phyloP scores from a whole-genome alignment of 768 basidiomycete genomes.

The Agaricus subrufescens region DNA sequence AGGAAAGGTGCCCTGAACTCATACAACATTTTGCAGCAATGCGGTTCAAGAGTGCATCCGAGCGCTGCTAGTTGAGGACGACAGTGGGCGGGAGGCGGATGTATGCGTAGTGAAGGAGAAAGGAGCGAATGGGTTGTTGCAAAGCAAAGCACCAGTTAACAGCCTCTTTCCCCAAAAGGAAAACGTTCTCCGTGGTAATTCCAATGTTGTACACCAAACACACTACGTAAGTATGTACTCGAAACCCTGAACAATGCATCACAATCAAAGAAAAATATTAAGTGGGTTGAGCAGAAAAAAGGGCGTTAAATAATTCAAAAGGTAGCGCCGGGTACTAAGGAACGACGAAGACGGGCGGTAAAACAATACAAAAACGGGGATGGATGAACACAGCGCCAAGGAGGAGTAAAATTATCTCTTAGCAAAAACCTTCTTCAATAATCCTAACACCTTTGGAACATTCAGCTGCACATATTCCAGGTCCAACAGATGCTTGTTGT shows the following conservation, averaged over 20 bases:
- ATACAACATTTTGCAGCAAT: neutral
- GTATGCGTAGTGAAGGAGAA: too few species aligned
- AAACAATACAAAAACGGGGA: slow-evolving; percentile 7
- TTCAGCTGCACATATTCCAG: slow-evolving; percentile 97
- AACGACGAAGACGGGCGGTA: slow-evolving; percentile 9
- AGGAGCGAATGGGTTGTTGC: neutral
- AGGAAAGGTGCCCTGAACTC: neutral
- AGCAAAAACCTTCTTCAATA: slow-evolving; percentile 92
- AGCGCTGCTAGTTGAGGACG: neutral
- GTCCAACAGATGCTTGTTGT: slow-evolving; percentile 94
- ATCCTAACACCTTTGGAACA: slow-evolving; percentile 88
- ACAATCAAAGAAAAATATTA: slow-evolving; percentile 10
- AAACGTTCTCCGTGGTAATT: neutral
- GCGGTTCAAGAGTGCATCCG: slow-evolving; percentile 2
- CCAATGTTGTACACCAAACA: slow-evolving; percentile 13
- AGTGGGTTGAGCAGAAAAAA: slow-evolving; percentile 2
- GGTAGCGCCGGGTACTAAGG: slow-evolving; percentile 12
- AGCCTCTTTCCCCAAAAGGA: too few species aligned
- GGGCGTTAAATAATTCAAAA: slow-evolving; percentile 6
- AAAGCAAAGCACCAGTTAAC: neutral
- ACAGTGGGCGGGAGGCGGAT: too few species aligned
- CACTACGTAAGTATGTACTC: slow-evolving; percentile 10
- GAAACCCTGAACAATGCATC: slow-evolving; percentile 13
- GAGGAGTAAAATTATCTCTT: slow-evolving; percentile 53
- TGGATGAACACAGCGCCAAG: slow-evolving; percentile 14